Conservation (phyloP, 2,329 filamentous ascomycete species). For the Xylariaceae sp. region DNA sequence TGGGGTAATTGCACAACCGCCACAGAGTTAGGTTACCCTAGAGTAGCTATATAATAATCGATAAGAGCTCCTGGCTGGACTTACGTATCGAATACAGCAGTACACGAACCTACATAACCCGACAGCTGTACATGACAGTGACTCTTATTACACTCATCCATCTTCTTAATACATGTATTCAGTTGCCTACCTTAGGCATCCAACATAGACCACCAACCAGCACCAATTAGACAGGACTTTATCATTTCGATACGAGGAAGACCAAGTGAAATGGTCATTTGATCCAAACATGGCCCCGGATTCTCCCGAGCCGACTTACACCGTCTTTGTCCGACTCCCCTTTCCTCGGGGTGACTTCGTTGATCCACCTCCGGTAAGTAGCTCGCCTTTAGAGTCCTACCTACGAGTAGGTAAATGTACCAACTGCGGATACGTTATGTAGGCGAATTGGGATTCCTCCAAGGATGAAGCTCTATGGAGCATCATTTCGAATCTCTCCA, state of each 20-base stretch:
- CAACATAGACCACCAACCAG: background rate
- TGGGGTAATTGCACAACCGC: too few relatives aligned
- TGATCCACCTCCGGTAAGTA: slow-evolving; percentile 72
- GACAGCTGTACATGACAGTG: too few relatives aligned
- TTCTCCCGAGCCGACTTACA: slow-evolving; percentile 53
- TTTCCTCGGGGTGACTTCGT: slow-evolving; percentile 82
- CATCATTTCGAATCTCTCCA: slow-evolving; percentile 74
- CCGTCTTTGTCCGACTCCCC: slow-evolving; percentile 83
- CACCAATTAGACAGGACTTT: slow-evolving; percentile 11
- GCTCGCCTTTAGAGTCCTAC: background rate
- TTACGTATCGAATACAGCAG: background rate
- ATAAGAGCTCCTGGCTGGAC: slow-evolving; percentile 23
- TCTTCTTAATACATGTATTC: too few relatives aligned
- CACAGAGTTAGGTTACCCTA: too few relatives aligned
- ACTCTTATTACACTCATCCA: too few relatives aligned
- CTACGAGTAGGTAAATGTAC: too few relatives aligned
- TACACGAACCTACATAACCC: too few relatives aligned
- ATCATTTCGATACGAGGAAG: slow-evolving; percentile 1
- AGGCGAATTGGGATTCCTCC: slow-evolving; percentile 81
- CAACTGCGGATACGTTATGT: too few relatives aligned
- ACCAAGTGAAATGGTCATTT: background rate
- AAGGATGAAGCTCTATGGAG: slow-evolving; percentile 92
- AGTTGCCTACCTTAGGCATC: background rate
- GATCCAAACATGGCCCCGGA: slow-evolving; percentile 21
- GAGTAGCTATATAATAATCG: too few relatives aligned